Conservation (phyloP, 2,329 filamentous ascomycete species). For the Didymella arachidicola region DNA sequence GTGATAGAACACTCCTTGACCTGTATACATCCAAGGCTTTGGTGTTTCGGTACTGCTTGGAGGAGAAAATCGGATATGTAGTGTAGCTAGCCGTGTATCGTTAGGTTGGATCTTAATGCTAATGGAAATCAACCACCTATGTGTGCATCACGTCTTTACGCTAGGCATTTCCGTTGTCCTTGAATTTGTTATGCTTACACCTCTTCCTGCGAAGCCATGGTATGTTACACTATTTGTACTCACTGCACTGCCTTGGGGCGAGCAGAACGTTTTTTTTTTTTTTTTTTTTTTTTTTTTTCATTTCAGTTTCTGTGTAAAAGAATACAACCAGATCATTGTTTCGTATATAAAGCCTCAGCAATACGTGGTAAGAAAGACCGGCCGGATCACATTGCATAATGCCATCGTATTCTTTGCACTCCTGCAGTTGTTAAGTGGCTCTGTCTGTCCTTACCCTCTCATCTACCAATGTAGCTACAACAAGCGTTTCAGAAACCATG, state of each 20-base stretch:
- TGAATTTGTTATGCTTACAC: background rate
- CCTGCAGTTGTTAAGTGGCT: slow-evolving; percentile 5
- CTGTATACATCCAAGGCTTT: slow-evolving; percentile 22
- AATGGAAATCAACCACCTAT: slow-evolving; percentile 11
- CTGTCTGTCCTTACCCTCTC: background rate
- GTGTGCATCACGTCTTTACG: background rate
- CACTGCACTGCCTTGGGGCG: background rate
- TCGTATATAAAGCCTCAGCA: background rate
- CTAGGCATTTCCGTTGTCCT: background rate
- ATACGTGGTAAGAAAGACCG: background rate
- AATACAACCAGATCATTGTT: background rate
- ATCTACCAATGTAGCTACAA: background rate
- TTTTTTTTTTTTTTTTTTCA: no score
- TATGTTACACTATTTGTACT: background rate
- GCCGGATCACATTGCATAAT: background rate
- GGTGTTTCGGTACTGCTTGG: slow-evolving; percentile 10
- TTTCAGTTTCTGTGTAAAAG: no score
- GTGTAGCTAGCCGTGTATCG: slow-evolving; percentile 16
- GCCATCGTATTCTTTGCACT: background rate
- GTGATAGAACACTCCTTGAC: slow-evolving; percentile 24
- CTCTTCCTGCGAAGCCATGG: background rate
- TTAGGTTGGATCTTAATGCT: slow-evolving; percentile 9
- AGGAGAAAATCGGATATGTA: slow-evolving; percentile 1
- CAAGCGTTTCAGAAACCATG: background rate
- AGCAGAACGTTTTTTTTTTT: background rate